Conservation (phyloP, 2,329 filamentous ascomycete genomes). For the Nemania serpens region DNA sequence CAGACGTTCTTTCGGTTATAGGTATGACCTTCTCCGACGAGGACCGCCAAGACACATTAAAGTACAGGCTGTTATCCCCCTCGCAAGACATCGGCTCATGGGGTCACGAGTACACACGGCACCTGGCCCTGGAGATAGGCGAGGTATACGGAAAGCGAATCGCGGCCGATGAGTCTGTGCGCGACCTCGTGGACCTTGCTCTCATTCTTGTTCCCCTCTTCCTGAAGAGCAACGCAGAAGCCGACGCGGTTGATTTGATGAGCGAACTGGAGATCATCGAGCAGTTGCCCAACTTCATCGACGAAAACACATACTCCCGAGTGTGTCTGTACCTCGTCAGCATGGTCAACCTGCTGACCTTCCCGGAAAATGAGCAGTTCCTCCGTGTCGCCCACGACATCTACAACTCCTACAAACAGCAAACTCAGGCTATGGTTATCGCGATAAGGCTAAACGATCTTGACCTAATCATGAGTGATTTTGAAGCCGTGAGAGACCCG, state of each 20-base stretch:
- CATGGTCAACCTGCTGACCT: constrained; percentile 97
- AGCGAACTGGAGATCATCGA: constrained; percentile 98
- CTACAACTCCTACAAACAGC: constrained; percentile 90
- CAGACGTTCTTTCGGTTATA: constrained; percentile 94
- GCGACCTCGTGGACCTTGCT: constrained; percentile 85
- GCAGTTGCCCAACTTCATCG: constrained; percentile 83
- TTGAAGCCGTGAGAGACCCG: constrained; percentile 78
- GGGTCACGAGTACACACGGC: constrained; percentile 98
- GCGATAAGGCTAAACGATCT: constrained; percentile 92
- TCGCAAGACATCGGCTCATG: constrained; percentile 93
- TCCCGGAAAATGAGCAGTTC: constrained; percentile 96
- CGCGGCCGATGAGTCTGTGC: constrained; percentile 79
- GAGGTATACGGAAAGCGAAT: constrained; percentile 90
- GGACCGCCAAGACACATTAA: constrained; percentile 92
- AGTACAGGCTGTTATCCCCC: constrained; percentile 88
- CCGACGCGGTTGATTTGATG: constrained; percentile 94
- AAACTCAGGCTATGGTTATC: constrained; percentile 89
- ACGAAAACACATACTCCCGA: constrained; percentile 89
- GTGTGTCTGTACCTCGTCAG: constrained; percentile 98
- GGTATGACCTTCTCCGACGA: constrained; percentile 99
- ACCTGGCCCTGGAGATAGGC: constrained; percentile 93
- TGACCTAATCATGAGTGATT: constrained; percentile 80
- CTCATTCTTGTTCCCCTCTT: constrained; percentile 89
- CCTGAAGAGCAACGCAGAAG: constrained; percentile 95
- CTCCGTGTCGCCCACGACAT: constrained; percentile 90